A percentile compares a stretch with the other conserved stretches of the same genome.
phyloP scores from a whole-genome alignment of 169 alveolate genomes.

The Plasmodium knowlesi region DNA sequence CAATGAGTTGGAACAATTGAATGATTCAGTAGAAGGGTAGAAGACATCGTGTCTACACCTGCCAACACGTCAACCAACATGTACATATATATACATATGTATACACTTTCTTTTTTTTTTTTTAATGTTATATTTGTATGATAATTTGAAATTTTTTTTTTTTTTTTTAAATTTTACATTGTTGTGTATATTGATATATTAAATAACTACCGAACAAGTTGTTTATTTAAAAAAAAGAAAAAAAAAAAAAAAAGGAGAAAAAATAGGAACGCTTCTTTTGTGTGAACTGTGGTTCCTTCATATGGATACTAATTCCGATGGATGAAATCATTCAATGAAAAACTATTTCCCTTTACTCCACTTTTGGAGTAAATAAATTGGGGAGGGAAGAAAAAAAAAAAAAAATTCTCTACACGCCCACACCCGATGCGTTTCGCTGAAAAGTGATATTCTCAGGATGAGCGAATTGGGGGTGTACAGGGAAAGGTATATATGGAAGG shows the following conservation, averaged over 20 bases:
- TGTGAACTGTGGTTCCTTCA: not conserved
- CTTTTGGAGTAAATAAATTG: not conserved
- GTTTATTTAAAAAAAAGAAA: constrained; percentile 15
- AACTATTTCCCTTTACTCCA: not conserved
- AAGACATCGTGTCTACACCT: not conserved
- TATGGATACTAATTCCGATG: not conserved
- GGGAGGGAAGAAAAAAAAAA: not conserved
- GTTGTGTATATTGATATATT: constrained; percentile 3
- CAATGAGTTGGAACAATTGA: not conserved
- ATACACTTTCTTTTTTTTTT: not conserved
- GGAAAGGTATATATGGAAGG: not conserved
- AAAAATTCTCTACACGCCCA: not conserved
- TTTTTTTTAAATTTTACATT: constrained; percentile 23
- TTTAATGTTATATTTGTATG: constrained; percentile 29
- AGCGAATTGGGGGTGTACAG: not conserved
- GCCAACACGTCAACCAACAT: not conserved
- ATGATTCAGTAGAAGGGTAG: not conserved
- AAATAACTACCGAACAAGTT: constrained; percentile 7
- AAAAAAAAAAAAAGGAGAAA: not conserved
- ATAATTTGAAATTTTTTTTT: not conserved
- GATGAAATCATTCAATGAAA: not conserved
- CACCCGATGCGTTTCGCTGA: not conserved
- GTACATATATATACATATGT: not conserved
- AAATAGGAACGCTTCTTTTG: not conserved
- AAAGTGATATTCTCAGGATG: not conserved